Evolutionary conservation across 352 stramenopile genomes (phyloP), one percentile per base, ranked within the genome.

Genomic region (Lagenidium sp.): DNA sequence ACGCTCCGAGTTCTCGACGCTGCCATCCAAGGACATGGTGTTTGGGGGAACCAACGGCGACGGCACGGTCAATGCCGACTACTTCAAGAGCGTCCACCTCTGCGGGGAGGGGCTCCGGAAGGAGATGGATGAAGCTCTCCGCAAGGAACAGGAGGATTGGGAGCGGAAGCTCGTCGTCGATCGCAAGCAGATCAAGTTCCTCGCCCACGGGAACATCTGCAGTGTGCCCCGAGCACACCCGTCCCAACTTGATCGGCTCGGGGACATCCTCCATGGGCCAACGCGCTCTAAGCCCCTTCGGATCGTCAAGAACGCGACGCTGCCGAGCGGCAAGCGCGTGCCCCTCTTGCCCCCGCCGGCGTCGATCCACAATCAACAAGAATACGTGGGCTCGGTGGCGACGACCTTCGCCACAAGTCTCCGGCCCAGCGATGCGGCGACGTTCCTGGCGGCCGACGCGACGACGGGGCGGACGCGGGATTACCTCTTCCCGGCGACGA

Each of bases 141-240:
- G 72, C 36, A 57, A 62, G 32, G 81, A 88, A 39, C 60, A 88
- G 16, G 53, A 77, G 6, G 63, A 78, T 25, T 95, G 80, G 81
- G 66, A 82, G 12, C 49, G 59, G 10, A 75, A 79, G 19, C 76
- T 96, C 21, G 81, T 97, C 1, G 82, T 97, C n/a, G 88, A 97
- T 43, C 67, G 63, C 29, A 74, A 65, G 44, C 77, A 91, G 25
- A 51, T 94, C 15, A 82, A 85, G 50, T 96, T 97, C 56, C 54
- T 89, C 18, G 74, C 92, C 8, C 82, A 93, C 43, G 74, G 81
- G 4, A 90, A 91, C 51, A 91, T 68, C 35, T 88, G 85, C 52
- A 75, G 74, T 22, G 53, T 85, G 40, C 60, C 64, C 25, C 57
- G 26, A 6, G 43, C 56, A 19, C 70, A 66, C 31, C 60, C 66